Percentiles rank a stretch among this genome's conserved stretches.
Conservation (phyloP, 805 yeast genomes). For the Spencermartinsiella europaea region DNA sequence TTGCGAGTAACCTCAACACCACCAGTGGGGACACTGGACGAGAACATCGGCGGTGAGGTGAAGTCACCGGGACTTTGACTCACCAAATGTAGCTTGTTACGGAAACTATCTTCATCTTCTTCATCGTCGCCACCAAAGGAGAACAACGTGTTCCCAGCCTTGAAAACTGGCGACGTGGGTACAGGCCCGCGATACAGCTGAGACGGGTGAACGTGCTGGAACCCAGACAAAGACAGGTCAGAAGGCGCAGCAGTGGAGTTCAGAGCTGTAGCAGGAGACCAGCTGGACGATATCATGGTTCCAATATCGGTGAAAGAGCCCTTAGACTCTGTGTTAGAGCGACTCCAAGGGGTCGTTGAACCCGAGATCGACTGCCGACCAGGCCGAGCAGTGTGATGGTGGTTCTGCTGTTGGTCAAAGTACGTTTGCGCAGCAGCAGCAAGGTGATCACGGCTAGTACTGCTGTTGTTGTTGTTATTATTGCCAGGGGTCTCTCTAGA, state of each 20-base stretch:
- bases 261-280: background rate
- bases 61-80: background rate
- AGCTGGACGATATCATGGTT: background rate
- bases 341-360: background rate
- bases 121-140: background rate
- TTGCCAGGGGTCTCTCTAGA: background rate
- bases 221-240: background rate
- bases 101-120: background rate
- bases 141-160: background rate
- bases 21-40: background rate
- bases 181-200: slow-evolving; percentile 7
- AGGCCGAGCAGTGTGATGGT: background rate
- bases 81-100: background rate
- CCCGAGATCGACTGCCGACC: background rate
- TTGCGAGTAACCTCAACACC: background rate
- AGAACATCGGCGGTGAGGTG: background rate
- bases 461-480: too few relatives aligned
- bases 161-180: background rate
- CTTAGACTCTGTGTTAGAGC: background rate
- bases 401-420: background rate
- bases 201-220: slow-evolving; percentile 13
- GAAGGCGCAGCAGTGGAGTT: slow-evolving; percentile 1
- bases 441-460: background rate
- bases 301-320: background rate
- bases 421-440: too few relatives aligned